Evolutionary conservation across 2,329 filamentous ascomycete genomes (phyloP).

Genomic region (Talaromyces marneffei): DNA sequence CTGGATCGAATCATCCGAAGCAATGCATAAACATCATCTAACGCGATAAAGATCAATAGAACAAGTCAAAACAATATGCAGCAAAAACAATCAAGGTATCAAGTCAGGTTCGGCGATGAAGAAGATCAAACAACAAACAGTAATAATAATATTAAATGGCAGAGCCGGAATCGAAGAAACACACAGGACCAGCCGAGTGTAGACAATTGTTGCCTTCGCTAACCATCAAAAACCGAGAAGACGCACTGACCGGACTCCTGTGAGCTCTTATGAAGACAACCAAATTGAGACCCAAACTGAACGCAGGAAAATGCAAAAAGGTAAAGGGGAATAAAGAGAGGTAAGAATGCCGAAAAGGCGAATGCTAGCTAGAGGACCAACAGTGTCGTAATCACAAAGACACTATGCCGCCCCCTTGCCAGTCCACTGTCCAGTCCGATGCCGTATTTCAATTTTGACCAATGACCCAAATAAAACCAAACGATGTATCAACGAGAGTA

Average conservation of each 20-base stretch:
- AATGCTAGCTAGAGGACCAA: slow-evolving; percentile 29
- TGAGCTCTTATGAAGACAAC: slow-evolving; percentile 31
- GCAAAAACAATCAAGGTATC: slow-evolving; percentile 12
- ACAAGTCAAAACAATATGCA: background rate
- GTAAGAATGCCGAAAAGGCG: slow-evolving; percentile 22
- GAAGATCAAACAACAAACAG: slow-evolving; percentile 13
- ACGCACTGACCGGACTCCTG: slow-evolving; percentile 42
- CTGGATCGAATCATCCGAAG: background rate
- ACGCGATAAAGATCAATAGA: background rate
- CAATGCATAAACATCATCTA: slow-evolving; percentile 10
- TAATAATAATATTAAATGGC: slow-evolving; percentile 31
- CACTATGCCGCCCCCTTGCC: slow-evolving; percentile 30
- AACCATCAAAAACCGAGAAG: slow-evolving; percentile 34
- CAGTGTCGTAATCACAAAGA: slow-evolving; percentile 22
- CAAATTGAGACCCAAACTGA: slow-evolving; percentile 24
- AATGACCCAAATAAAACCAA: slow-evolving; percentile 38
- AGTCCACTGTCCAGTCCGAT: slow-evolving; percentile 30
- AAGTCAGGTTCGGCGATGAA: slow-evolving; percentile 13
- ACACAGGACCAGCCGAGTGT: slow-evolving; percentile 46
- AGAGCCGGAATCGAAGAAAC: slow-evolving; percentile 35
- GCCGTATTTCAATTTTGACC: slow-evolving; percentile 27
- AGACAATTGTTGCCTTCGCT: slow-evolving; percentile 31
- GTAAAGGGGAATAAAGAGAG: slow-evolving; percentile 20
- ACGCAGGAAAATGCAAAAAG: slow-evolving; percentile 25
- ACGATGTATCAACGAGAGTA: slow-evolving; percentile 30